Evolutionary conservation across 148 eudicot genomes (phyloP).

Genomic region (Silene uniflora): DNA sequence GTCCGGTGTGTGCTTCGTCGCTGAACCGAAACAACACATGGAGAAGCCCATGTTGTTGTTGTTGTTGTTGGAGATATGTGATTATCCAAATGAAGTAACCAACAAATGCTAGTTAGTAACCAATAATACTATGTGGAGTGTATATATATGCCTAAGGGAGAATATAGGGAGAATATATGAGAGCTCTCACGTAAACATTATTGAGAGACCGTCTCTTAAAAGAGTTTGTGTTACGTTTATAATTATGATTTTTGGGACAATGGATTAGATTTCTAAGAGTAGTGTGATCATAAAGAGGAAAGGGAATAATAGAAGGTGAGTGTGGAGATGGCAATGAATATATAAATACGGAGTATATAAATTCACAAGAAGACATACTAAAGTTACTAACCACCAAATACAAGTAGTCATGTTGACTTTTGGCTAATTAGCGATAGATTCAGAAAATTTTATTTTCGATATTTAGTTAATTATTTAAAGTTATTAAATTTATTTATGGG

Average conservation of each 20-base stretch:
- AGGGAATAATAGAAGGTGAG: conserved; percentile 22
- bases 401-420: conserved; percentile 26
- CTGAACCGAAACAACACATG: conserved; percentile 25
- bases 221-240: no score
- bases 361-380: conserved; percentile 20
- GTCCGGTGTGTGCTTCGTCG: not conserved
- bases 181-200: no score
- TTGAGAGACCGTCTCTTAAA: no score
- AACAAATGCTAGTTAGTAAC: not conserved
- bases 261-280: no score
- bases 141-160: conserved; percentile 17
- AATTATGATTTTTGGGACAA: no score
- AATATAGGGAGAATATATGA: conserved; percentile 6
- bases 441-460: no score
- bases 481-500: no score
- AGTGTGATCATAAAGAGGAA: no score
- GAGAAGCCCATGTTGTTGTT: conserved; percentile 25
- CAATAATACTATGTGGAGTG: no score
- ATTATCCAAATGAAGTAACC: not conserved
- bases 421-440: no score
- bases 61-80: not conserved
- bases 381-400: conserved; percentile 31
- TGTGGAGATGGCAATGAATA: conserved; percentile 15
- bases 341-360: conserved; percentile 21
- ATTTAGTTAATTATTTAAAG: no score